Evolutionary conservation across 1,139 yeast genomes (phyloP).

Genomic region (Candida anutae): DNA sequence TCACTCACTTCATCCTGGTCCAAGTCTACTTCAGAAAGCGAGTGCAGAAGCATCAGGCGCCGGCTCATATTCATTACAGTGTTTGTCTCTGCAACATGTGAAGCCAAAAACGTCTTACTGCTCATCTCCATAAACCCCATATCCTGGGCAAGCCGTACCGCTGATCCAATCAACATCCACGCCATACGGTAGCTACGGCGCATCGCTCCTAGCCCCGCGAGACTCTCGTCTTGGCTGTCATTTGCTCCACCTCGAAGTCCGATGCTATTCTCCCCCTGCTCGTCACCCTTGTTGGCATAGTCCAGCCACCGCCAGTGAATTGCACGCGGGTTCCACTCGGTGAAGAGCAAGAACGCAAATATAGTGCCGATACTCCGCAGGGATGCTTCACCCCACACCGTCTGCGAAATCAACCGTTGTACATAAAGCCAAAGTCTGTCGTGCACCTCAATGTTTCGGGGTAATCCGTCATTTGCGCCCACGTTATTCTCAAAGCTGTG

Average conservation of each 20-base stretch:
- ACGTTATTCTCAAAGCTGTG: slow-evolving; percentile 43
- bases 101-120: slow-evolving; percentile 69
- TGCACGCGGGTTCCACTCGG: slow-evolving; percentile 95
- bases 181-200: slow-evolving; percentile 85
- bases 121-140: slow-evolving; percentile 73
- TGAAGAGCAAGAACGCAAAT: slow-evolving; percentile 74
- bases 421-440: slow-evolving; percentile 78
- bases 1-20: slow-evolving; percentile 33
- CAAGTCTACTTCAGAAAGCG: slow-evolving; percentile 55
- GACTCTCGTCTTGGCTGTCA: slow-evolving; percentile 32
- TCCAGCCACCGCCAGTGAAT: slow-evolving; percentile 87
- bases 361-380: slow-evolving; percentile 84
- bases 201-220: slow-evolving; percentile 79
- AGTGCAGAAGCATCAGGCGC: slow-evolving; percentile 60
- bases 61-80: slow-evolving; percentile 66
- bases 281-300: slow-evolving; percentile 62
- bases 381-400: slow-evolving; percentile 93
- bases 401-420: slow-evolving; percentile 72
- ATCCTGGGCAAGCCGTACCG: slow-evolving; percentile 81
- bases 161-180: slow-evolving; percentile 88
- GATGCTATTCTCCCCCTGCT: slow-evolving; percentile 13
- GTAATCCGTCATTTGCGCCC: slow-evolving; percentile 22
- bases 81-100: slow-evolving; percentile 76
- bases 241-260: slow-evolving; percentile 6
- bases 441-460: slow-evolving; percentile 57